These are phyloP conservation scores for Suillus lakei DNA, from an alignment of 768 basidiomycete genomes.

Conservation along the genomic window DNA sequence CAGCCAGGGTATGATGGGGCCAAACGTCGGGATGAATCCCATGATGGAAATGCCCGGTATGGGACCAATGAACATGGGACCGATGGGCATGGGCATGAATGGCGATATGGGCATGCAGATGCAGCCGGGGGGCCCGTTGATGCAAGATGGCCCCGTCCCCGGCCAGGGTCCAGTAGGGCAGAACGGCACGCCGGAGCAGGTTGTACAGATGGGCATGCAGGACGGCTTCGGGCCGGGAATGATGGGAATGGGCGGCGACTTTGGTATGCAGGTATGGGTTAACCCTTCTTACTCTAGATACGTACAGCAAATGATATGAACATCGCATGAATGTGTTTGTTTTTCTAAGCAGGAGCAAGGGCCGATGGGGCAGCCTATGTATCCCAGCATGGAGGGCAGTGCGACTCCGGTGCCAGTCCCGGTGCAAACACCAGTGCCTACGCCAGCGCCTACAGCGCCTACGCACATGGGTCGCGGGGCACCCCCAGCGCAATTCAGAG, in stretches of 20 bases:
- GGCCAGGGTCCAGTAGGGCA: slow-evolving; percentile 39
- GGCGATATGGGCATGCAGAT: slow-evolving; percentile 67
- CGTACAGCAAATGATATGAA: slow-evolving; percentile 43
- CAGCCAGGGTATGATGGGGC: slow-evolving; percentile 53
- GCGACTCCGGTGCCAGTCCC: slow-evolving; percentile 52
- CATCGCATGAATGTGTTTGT: slow-evolving; percentile 28
- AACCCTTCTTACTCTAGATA: slow-evolving; percentile 32
- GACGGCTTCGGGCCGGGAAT: slow-evolving; percentile 53
- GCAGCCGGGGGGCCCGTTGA: slow-evolving; percentile 54
- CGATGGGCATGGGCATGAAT: slow-evolving; percentile 62
- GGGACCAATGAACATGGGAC: slow-evolving; percentile 56
- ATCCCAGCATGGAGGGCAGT: slow-evolving; percentile 62
- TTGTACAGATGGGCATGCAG: slow-evolving; percentile 46
- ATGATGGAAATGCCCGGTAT: slow-evolving; percentile 85
- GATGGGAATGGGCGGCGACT: slow-evolving; percentile 75
- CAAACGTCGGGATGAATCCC: slow-evolving; percentile 54
- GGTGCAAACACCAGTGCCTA: slow-evolving; percentile 39
- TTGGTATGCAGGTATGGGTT: slow-evolving; percentile 70
- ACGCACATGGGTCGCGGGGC: slow-evolving; percentile 34
- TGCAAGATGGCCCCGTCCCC: slow-evolving; percentile 51
- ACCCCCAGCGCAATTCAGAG: slow-evolving; percentile 46
- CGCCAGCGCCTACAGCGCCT: slow-evolving; percentile 32
- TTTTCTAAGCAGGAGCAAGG: slow-evolving; percentile 55
- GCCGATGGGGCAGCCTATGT: slow-evolving; percentile 71
- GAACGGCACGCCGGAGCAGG: slow-evolving; percentile 43